Percentiles rank a stretch among this genome's conserved stretches.
phyloP scores from a whole-genome alignment of 768 basidiomycete species.

The Boletus reticulatus region DNA sequence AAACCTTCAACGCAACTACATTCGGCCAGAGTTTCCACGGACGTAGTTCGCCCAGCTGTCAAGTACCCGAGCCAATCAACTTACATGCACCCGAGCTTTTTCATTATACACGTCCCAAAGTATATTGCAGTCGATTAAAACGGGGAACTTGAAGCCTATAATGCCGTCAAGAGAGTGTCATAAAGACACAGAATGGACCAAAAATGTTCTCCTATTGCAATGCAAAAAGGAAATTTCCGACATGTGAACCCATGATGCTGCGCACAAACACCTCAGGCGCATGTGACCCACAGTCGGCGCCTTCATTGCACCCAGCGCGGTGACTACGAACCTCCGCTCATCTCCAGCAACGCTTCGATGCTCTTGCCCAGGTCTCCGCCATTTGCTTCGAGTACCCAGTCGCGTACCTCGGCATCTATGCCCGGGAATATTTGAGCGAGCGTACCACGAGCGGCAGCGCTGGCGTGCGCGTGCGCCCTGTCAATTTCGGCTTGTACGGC shows the following conservation, averaged over 20 bases:
- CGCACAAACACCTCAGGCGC: background rate
- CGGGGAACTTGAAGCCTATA: too few species aligned
- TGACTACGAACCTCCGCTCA: conserved; percentile 40
- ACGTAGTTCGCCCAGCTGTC: too few species aligned
- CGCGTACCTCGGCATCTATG: conserved; percentile 79
- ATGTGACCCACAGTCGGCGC: background rate
- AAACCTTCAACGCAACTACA: too few species aligned
- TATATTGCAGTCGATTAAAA: too few species aligned
- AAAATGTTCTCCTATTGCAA: too few species aligned
- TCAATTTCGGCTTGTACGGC: conserved; percentile 79
- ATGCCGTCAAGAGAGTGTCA: too few species aligned
- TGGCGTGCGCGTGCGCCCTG: conserved; percentile 69
- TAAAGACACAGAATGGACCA: too few species aligned
- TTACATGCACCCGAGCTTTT: too few species aligned
- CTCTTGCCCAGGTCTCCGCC: conserved; percentile 86
- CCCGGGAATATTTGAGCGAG: conserved; percentile 86
- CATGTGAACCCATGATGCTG: background rate
- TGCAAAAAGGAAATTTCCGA: too few species aligned
- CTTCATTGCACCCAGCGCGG: background rate
- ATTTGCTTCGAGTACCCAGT: conserved; percentile 88
- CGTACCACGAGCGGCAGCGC: conserved; percentile 70
- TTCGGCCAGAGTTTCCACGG: too few species aligned
- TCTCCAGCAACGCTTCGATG: conserved; percentile 83
- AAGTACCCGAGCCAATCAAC: too few species aligned
- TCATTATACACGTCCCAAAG: too few species aligned